Conservation (phyloP, 2,329 filamentous ascomycete species). For the Fusarium sp. region DNA sequence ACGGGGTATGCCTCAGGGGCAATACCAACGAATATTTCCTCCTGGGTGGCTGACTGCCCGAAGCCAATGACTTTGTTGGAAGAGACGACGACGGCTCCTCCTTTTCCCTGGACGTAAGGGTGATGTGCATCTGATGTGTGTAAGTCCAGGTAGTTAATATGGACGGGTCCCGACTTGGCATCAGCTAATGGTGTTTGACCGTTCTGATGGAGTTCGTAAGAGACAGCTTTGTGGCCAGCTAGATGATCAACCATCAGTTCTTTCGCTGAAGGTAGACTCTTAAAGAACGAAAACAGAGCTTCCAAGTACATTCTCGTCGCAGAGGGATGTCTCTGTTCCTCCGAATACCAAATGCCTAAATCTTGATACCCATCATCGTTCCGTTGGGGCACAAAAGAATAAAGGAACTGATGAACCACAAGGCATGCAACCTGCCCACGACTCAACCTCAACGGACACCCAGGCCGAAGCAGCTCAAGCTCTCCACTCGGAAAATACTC, state of each 20-base stretch:
- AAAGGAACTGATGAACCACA: conserved; percentile 49
- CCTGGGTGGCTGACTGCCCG: conserved; percentile 52
- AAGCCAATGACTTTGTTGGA: conserved; percentile 52
- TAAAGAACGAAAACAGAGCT: conserved; percentile 48
- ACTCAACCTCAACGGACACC: conserved; percentile 33
- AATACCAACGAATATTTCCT: conserved; percentile 51
- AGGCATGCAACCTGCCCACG: conserved; percentile 46
- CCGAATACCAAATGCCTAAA: conserved; percentile 50
- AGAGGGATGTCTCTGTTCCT: conserved; percentile 46
- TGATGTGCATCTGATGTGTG: conserved; percentile 45
- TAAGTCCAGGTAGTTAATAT: conserved; percentile 26
- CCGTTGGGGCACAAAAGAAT: conserved; percentile 38
- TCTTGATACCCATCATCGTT: conserved; percentile 46
- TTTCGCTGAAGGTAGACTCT: conserved; percentile 13
- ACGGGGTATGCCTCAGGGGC: conserved; percentile 51
- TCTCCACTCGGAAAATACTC: conserved; percentile 33
- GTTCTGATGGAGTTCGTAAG: conserved; percentile 40
- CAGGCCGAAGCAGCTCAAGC: conserved; percentile 32
- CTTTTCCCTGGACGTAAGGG: conserved; percentile 36
- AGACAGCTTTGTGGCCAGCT: background rate
- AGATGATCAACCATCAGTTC: conserved; percentile 1
- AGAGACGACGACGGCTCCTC: conserved; percentile 47
- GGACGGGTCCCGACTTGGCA: conserved; percentile 20
- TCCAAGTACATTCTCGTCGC: conserved; percentile 48
- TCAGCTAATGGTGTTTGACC: background rate